phyloP scores from a whole-genome alignment of 1,284 basidiomycete genomes.

The Tylopilus orsonianus region DNA sequence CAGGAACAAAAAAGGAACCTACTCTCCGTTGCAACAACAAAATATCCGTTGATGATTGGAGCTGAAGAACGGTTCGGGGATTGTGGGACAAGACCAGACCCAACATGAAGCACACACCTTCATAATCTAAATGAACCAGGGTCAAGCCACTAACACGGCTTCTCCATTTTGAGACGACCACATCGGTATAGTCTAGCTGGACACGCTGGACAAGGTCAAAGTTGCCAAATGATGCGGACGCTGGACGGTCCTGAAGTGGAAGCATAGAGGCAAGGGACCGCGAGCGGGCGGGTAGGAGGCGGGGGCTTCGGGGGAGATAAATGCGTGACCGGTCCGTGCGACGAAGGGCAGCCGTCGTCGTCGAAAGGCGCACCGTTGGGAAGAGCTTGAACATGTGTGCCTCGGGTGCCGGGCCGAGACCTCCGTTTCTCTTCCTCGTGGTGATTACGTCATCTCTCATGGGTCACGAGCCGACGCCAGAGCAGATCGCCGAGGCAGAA shows the following conservation, averaged over 20 bases:
- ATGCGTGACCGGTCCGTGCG: slow-evolving; percentile 19
- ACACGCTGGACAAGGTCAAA: slow-evolving; percentile 78
- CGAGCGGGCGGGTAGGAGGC: slow-evolving; percentile 8
- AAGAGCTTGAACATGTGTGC: slow-evolving; percentile 23
- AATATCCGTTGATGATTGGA: slow-evolving; percentile 90
- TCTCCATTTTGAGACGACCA: slow-evolving; percentile 81
- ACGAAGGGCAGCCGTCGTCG: slow-evolving; percentile 27
- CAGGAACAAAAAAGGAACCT: slow-evolving; percentile 25
- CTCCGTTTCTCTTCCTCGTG: not conserved
- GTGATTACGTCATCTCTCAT: slow-evolving; percentile 29
- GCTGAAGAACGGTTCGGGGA: slow-evolving; percentile 45
- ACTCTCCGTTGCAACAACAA: slow-evolving; percentile 93
- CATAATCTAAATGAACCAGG: slow-evolving; percentile 80
- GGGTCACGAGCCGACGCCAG: slow-evolving; percentile 42
- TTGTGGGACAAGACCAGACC: not conserved
- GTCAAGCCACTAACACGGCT: slow-evolving; percentile 78
- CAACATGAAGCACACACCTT: slow-evolving; percentile 54
- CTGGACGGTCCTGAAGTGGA: slow-evolving; percentile 20
- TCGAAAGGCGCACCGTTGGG: slow-evolving; percentile 38
- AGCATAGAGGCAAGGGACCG: slow-evolving; percentile 33
- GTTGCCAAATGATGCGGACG: slow-evolving; percentile 52
- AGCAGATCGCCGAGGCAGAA: slow-evolving; percentile 55
- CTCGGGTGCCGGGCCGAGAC: not conserved
- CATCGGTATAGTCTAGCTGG: slow-evolving; percentile 74
- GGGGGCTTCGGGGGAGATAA: slow-evolving; percentile 18